phyloP scores from a whole-genome alignment of 2,329 filamentous ascomycete genomes.

The Ascochyta pisi region DNA sequence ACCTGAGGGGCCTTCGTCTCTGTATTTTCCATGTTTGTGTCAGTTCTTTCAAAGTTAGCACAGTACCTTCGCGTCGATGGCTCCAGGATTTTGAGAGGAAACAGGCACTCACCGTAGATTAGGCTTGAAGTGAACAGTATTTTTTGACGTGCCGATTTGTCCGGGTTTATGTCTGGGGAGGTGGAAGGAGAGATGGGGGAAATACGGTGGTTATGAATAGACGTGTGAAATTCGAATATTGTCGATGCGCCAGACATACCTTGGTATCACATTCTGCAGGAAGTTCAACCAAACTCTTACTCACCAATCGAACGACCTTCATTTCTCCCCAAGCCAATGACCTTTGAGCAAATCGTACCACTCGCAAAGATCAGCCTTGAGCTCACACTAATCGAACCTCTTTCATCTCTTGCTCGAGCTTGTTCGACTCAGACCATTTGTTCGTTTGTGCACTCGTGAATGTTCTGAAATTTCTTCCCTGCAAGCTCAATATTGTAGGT shows the following conservation, averaged over 20 bases:
- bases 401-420: not conserved
- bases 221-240: not conserved
- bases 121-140: not conserved
- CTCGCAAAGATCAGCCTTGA: not conserved
- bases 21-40: conserved; percentile 3
- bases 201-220: not conserved
- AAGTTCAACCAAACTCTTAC: not conserved
- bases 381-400: not conserved
- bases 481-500: not conserved
- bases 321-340: not conserved
- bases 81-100: not conserved
- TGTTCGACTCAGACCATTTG: not conserved
- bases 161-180: not conserved
- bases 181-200: not conserved
- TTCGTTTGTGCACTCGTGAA: not conserved
- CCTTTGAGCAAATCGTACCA: not conserved
- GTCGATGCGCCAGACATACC: not conserved
- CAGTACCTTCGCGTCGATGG: not conserved
- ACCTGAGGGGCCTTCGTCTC: not conserved
- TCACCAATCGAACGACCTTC: not conserved
- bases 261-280: not conserved
- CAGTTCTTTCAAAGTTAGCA: not conserved
- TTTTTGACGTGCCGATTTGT: not conserved
- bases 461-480: not conserved
- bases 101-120: not conserved